Percentiles rank a stretch among this genome's conserved stretches.
Conservation (phyloP, 2,329 filamentous ascomycete species). For the Alternaria conjuncta region DNA sequence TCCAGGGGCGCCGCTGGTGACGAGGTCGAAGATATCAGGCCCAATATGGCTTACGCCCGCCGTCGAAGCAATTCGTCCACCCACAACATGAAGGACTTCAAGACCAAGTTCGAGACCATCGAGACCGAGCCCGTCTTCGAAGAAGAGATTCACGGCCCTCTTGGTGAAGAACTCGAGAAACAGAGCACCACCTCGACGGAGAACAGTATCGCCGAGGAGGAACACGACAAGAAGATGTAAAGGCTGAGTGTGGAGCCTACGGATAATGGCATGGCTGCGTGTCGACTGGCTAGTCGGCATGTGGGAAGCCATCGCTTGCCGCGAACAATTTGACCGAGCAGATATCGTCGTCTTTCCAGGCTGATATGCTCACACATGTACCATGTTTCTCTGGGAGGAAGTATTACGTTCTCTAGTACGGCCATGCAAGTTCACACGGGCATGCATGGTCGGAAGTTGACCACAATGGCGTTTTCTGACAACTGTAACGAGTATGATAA, state of each 20-base stretch:
- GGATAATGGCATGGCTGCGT: constrained; percentile 16
- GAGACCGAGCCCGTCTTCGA: constrained; percentile 93
- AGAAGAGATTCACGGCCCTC: constrained; percentile 77
- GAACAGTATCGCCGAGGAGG: constrained; percentile 65
- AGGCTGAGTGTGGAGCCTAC: neutral
- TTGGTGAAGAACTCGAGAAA: constrained; percentile 63
- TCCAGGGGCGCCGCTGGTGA: constrained; percentile 81
- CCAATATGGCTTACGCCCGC: constrained; percentile 83
- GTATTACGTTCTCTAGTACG: constrained; percentile 13
- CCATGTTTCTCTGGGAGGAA: constrained; percentile 24
- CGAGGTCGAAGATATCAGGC: constrained; percentile 82
- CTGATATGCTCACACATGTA: constrained; percentile 30
- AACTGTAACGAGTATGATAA: constrained; percentile 28
- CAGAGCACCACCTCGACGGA: constrained; percentile 58
- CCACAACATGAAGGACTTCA: constrained; percentile 76
- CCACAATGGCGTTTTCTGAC: constrained; percentile 12
- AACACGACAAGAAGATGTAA: constrained; percentile 55
- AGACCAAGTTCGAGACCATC: constrained; percentile 94
- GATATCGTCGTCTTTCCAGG: constrained; percentile 16
- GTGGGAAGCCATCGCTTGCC: constrained; percentile 26
- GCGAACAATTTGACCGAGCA: constrained; percentile 14
- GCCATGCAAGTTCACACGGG: constrained; percentile 21
- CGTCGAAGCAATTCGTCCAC: constrained; percentile 92
- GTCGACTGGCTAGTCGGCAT: constrained; percentile 32
- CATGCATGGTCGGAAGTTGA: constrained; percentile 16